Base-by-base conservation (phyloP, 2,329 filamentous ascomycete genomes). In the Cercospora sesami region DNA sequence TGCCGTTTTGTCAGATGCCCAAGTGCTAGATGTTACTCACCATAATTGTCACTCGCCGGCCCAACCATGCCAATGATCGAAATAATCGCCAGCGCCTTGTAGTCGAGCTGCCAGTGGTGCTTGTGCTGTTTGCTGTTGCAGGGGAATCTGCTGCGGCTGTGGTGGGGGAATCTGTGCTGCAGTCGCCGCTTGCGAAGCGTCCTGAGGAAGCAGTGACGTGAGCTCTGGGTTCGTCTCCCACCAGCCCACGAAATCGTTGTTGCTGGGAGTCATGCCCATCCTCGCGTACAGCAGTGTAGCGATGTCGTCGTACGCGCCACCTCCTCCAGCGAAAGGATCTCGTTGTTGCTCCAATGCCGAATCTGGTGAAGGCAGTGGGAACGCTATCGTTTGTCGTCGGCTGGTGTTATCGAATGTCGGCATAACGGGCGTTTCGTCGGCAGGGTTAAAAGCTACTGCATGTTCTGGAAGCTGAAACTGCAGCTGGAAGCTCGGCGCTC, bases 321-420 rank as follows among this genome's bases (percentile, higher is more conserved):
- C 62, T 14, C 53, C 53, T 12, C 62, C 62, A 26, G 65, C 58
- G 45, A 63, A 59, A 18, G 58, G 60, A 64, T 60, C 58, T 39
- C 60, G 39, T 55, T 64, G 60, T 55, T 42, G 61, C 30, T 67
- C 45, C 30, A 63, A 30, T 33, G 58, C n/a, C 7, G 48, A 39
- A 16, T 36, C 60, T 26, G 55, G 39, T 6, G 48, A 36, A 10
- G 65, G 60, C n/a, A 65, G 12, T 12, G 59, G 63, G 14, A 64
- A 68, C 2, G 58, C 31, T 21, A 68, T 65, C 4, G 66, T 64
- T 58, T 68, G 66, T 16, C 66, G 57, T 58, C 66, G 58, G 58
- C 66, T 68, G 10, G 28, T 45, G 18, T 31, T 12, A n/a, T 60
- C 66, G 10, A 48, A 51, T 3, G 58, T 23, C 16, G 45, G 57